A percentile compares a stretch with the other conserved stretches of the same genome.
Conservation (phyloP, 106 monocot genomes). For the Dioscorea dumetorum region DNA sequence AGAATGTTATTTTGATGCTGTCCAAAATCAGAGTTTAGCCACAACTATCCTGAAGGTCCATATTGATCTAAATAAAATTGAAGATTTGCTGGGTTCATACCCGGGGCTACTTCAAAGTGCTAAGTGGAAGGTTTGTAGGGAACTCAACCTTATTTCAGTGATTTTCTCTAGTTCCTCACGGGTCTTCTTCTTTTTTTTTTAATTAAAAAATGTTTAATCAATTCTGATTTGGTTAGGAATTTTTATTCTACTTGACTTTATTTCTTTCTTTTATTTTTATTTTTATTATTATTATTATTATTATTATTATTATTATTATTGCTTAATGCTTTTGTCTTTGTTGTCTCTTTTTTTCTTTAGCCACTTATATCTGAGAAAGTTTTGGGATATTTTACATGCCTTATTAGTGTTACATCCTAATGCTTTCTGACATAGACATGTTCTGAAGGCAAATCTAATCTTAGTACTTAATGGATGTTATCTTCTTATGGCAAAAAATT, state of each 20-base stretch:
- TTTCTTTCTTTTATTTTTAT: no score
- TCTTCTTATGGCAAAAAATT: background rate
- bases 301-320: background rate
- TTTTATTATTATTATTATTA: no score
- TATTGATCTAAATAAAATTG: constrained; percentile 7
- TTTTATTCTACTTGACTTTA: no score
- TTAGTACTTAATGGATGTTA: background rate
- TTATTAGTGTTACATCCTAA: no score
- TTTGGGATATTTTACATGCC: no score
- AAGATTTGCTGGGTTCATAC: background rate
- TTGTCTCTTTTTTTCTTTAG: background rate
- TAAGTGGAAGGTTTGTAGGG: background rate
- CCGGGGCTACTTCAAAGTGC: background rate
- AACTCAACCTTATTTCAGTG: background rate
- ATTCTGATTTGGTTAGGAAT: background rate
- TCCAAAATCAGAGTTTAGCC: constrained; percentile 2
- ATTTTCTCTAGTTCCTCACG: no score
- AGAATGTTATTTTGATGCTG: background rate
- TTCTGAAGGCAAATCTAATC: background rate
- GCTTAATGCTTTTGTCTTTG: background rate
- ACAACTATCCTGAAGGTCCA: constrained; percentile 6
- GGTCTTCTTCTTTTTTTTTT: no score
- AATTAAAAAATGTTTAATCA: background rate
- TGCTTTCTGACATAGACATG: no score
- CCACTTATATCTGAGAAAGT: background rate